Base-by-base conservation (phyloP, 257 asterid genomes). In the Nicotiana paniculata region DNA sequence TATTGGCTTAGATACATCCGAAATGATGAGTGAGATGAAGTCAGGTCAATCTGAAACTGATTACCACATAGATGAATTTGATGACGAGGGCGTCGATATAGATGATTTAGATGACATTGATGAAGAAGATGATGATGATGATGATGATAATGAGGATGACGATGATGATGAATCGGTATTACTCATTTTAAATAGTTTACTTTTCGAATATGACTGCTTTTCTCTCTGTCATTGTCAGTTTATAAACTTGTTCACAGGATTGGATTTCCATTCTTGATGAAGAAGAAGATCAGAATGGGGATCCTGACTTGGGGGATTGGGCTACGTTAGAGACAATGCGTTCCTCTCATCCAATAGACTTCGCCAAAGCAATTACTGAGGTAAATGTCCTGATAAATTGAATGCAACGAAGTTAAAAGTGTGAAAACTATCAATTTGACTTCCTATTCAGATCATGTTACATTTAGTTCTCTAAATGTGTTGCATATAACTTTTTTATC, bases 271-370 rank as follows among this genome's bases (percentile, higher is more conserved):
- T 92, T 90, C 89, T 92, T 87, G 99, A 90, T 77, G 87, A 81
- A 16, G 98, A 91, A 77, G 97, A 93, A 61, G 95, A 91, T 84
- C 85, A 86, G 85, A 91, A 87, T 68, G 96, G 85, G 75, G 97
- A 91, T 79, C 92, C 91, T 83, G 97, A 94, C 89, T 81, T 91
- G 17, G 99, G 97, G 67, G 97, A 96, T 86, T 96, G 98, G 98
- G 97, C 97, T 84, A 92, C 93, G 82, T 87, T 96, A 91, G 97
- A 94, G 84, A 96, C 99, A 0, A 94, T 93, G 98, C 91, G 93
- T 67, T 88, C 97, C 86, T 92, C 97, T 86, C 99, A 96, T 91
- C 99, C 98, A 30, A 94, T 96, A 90, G 85, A 92, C 86, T 96
- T 96, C 69, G 97, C 99, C 89, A 90, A 89, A 85, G 93, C 88